phyloP scores from a whole-genome alignment of 345 rosid genomes.

The Rhodamnia rubescens region DNA sequence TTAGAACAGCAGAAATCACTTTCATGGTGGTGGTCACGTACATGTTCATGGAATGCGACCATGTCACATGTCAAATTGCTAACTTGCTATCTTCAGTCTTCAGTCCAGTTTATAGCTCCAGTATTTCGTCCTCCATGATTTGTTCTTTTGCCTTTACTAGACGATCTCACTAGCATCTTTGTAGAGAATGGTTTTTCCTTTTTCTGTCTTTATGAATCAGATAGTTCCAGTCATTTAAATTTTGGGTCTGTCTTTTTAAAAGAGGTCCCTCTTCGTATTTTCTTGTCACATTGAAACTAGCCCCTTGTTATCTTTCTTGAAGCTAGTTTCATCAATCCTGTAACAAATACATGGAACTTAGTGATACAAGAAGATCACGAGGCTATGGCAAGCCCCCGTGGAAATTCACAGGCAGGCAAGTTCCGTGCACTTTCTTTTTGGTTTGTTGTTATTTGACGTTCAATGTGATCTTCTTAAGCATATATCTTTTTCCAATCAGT shows the following conservation, averaged over 20 bases:
- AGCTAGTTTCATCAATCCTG: background rate
- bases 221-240: background rate
- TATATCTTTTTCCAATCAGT: constrained; percentile 26
- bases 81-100: background rate
- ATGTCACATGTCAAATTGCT: background rate
- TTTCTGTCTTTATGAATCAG: background rate
- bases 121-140: background rate
- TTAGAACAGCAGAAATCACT: background rate
- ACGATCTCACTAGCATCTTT: background rate
- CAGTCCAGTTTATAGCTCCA: background rate
- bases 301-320: background rate
- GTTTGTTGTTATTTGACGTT: background rate
- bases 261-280: background rate
- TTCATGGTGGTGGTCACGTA: background rate
- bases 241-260: background rate
- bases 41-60: background rate
- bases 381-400: constrained; percentile 84
- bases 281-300: background rate
- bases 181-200: background rate
- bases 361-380: constrained; percentile 22
- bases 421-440: background rate
- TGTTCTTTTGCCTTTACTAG: background rate
- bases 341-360: constrained; percentile 37
- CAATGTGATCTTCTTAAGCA: background rate
- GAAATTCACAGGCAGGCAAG: constrained; percentile 90